Percentiles rank a stretch among this genome's conserved stretches.
These are phyloP conservation scores for Plantago coronopus DNA, from an alignment of 305 asterid genomes.

Conservation along the genomic window DNA sequence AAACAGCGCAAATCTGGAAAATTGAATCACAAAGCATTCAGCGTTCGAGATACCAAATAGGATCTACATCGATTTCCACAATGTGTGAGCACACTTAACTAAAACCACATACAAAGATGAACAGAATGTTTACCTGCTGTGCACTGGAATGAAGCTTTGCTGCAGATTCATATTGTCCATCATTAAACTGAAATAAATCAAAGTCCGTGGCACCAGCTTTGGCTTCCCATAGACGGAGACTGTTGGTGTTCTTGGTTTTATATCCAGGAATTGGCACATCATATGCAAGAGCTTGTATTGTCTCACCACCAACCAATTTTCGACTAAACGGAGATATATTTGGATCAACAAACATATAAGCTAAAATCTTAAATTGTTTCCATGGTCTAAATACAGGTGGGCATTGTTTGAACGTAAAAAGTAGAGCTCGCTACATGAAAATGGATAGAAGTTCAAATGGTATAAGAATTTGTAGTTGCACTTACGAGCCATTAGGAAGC, in stretches of 20 bases:
- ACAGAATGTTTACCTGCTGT: slow-evolving; percentile 62
- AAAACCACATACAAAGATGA: slow-evolving; percentile 9
- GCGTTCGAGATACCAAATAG: slow-evolving; percentile 16
- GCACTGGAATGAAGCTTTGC: slow-evolving; percentile 91
- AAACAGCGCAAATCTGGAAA: slow-evolving; percentile 91
- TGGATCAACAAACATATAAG: slow-evolving; percentile 16
- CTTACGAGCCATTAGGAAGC: slow-evolving; percentile 85
- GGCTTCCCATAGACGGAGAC: slow-evolving; percentile 99
- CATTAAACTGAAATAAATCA: slow-evolving; percentile 83
- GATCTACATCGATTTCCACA: slow-evolving; percentile 13
- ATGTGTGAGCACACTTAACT: slow-evolving; percentile 9
- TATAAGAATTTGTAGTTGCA: slow-evolving; percentile 28
- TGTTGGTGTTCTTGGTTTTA: slow-evolving; percentile 91
- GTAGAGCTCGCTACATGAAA: too few species aligned
- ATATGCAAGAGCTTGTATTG: slow-evolving; percentile 89
- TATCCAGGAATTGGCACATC: slow-evolving; percentile 99
- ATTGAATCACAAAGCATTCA: slow-evolving; percentile 6
- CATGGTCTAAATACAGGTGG: slow-evolving; percentile 9
- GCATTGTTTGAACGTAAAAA: too few species aligned
- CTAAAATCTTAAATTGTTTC: slow-evolving; percentile 5
- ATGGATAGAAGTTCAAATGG: too few species aligned
- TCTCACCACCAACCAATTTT: slow-evolving; percentile 97
- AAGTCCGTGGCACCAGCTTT: slow-evolving; percentile 84
- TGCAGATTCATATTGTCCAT: slow-evolving; percentile 95
- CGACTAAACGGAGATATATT: slow-evolving; percentile 46